phyloP scores from a whole-genome alignment of 2,329 filamentous ascomycete species.

The Nemania sp. region DNA sequence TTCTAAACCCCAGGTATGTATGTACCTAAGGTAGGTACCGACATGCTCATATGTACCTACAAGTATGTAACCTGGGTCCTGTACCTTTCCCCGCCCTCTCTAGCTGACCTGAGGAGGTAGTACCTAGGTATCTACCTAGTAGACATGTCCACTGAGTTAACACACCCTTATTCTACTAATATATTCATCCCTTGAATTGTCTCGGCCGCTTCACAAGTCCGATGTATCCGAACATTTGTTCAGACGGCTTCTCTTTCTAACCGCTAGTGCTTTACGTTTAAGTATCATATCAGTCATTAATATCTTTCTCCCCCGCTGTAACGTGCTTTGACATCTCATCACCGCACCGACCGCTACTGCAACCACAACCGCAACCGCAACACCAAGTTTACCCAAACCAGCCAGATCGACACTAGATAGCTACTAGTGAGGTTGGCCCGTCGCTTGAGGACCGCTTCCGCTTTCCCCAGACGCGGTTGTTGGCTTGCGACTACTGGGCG shows the following conservation, averaged over 20 bases:
- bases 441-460: neutral
- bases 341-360: neutral
- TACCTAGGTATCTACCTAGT: too few species aligned
- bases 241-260: neutral
- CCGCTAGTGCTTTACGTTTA: neutral
- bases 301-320: neutral
- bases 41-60: too few species aligned
- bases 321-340: neutral
- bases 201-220: conserved; percentile 27
- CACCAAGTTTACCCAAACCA: too few species aligned
- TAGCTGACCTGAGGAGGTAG: too few species aligned
- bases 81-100: too few species aligned
- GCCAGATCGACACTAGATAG: neutral
- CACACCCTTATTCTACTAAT: neutral
- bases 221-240: conserved; percentile 18
- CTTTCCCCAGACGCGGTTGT: conserved; percentile 6
- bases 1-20: too few species aligned
- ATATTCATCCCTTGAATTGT: conserved; percentile 6
- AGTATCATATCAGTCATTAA: neutral
- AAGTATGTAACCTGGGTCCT: too few species aligned
- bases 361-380: neutral
- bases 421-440: neutral
- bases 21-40: too few species aligned
- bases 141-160: conserved; percentile 13
- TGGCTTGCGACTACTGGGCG: neutral